Base-by-base conservation (phyloP, 768 basidiomycete species). In the Trametes elegans region DNA sequence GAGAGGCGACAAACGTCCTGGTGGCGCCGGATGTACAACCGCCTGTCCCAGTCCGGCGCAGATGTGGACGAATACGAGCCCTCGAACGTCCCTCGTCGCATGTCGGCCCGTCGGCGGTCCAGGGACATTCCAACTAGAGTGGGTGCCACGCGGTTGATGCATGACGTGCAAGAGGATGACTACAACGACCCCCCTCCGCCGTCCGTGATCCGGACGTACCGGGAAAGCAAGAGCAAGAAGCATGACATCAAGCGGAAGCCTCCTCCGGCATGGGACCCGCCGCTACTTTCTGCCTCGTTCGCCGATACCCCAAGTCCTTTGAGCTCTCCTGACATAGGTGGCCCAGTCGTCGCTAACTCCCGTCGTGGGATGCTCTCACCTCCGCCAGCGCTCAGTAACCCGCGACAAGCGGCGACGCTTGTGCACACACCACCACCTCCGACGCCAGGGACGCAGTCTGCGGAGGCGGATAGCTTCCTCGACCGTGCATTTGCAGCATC, bases 1-100 rank as follows among this genome's bases (percentile, higher is more conserved):
- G 60, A 43, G 62, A 60, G 46, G n/a, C 41, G 64, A 5, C 74
- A 76, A 55, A 67, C 71, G 2, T 81, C 82, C 0, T 84, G 82
- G 82, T 84, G 83, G 83, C 76, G 76, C 16, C 75, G 67, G 46
- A 65, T 81, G 14, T 83, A 83, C 64, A 66, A 75, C 57, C 77
- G 79, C 18, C 60, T 84, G 28, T 82, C 82, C 11, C 76, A 78
- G 21, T 58, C 62, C 5, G 66, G 62, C 32, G 18, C 46, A 7
- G 58, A 57, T 10, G 27, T 47, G 62, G 50, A 53, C 13, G 32
- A 49, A 21, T n/a, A n/a, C 21, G 21, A 27, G 10, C 34, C 29
- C 5, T n/a, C 9, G 3, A 23, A 43, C 2, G 36, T 45, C 3
- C 24, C 7, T 1, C 50, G 57, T 21, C 51, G 47, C 13, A 14